phyloP scores from a whole-genome alignment of 23 red algal species.

The Agarophyton chilense region DNA sequence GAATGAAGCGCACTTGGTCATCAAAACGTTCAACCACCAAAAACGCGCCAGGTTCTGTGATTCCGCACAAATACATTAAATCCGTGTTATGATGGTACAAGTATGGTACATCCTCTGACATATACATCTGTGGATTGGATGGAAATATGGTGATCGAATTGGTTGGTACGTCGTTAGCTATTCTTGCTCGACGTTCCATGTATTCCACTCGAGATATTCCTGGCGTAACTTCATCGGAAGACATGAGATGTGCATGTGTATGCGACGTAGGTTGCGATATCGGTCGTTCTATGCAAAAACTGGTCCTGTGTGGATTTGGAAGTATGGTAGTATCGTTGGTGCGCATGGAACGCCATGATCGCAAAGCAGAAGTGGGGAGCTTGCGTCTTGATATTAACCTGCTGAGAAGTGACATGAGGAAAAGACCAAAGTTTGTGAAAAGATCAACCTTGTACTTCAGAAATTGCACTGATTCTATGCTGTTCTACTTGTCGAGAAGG shows the following conservation, averaged over 20 bases:
- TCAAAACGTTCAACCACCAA: constrained; percentile 50
- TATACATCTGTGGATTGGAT: constrained; percentile 69
- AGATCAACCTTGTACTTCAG: not conserved
- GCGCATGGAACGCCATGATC: not conserved
- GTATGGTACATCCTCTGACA: constrained; percentile 83
- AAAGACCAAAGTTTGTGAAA: not conserved
- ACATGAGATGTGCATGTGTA: constrained; percentile 78
- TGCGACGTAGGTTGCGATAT: constrained; percentile 71
- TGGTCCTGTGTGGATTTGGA: not conserved
- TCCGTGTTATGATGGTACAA: constrained; percentile 84
- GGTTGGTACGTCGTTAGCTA: constrained; percentile 55
- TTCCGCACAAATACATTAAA: constrained; percentile 77
- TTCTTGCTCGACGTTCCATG: constrained; percentile 42
- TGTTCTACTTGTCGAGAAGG: not conserved
- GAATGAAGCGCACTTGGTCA: constrained; percentile 1
- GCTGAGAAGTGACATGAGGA: not conserved
- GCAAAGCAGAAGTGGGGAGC: not conserved
- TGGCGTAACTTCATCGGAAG: constrained; percentile 67
- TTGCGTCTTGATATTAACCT: not conserved
- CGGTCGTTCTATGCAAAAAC: constrained; percentile 28
- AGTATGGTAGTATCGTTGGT: not conserved
- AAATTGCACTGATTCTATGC: not conserved
- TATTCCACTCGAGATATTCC: constrained; percentile 81
- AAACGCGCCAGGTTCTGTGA: constrained; percentile 63
- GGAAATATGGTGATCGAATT: constrained; percentile 75